phyloP scores from a whole-genome alignment of 805 yeast species.

The Wickerhamiella bombiphila region DNA sequence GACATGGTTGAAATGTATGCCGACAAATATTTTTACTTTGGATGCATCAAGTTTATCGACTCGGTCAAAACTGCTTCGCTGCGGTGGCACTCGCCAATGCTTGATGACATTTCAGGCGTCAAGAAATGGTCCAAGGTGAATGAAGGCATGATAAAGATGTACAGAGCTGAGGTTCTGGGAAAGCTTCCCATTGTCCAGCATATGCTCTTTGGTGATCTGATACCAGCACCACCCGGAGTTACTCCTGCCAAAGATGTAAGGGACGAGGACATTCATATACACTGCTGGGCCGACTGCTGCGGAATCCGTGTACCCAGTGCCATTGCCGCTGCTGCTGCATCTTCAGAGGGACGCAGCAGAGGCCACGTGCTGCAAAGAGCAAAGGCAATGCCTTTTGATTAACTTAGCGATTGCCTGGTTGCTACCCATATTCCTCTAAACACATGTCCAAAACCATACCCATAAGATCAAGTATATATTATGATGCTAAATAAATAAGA shows the following conservation, averaged over 20 bases:
- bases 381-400: slow-evolving; percentile 12
- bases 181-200: slow-evolving; percentile 93
- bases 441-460: too few species aligned
- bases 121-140: slow-evolving; percentile 81
- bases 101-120: slow-evolving; percentile 88
- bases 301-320: slow-evolving; percentile 95
- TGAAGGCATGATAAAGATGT: slow-evolving; percentile 93
- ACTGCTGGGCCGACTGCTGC: slow-evolving; percentile 90
- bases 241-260: slow-evolving; percentile 20
- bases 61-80: slow-evolving; percentile 62
- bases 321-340: slow-evolving; percentile 63
- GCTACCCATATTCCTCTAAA: too few species aligned
- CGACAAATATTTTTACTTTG: slow-evolving; percentile 67
- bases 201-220: slow-evolving; percentile 62
- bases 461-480: too few species aligned
- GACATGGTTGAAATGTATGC: slow-evolving; percentile 74
- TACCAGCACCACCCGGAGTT: slow-evolving; percentile 62
- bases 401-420: too few species aligned
- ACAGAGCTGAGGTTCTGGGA: slow-evolving; percentile 76
- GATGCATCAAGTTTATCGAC: slow-evolving; percentile 77
- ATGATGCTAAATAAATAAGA: too few species aligned
- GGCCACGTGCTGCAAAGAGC: slow-evolving; percentile 10
- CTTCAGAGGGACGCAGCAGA: neutral
- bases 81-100: slow-evolving; percentile 93
- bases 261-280: slow-evolving; percentile 28